Evolutionary conservation across 176 grass and related monocot species (phyloP), one percentile per base, ranked within the genome.

Genomic region (Eremochloa ophiuroides): DNA sequence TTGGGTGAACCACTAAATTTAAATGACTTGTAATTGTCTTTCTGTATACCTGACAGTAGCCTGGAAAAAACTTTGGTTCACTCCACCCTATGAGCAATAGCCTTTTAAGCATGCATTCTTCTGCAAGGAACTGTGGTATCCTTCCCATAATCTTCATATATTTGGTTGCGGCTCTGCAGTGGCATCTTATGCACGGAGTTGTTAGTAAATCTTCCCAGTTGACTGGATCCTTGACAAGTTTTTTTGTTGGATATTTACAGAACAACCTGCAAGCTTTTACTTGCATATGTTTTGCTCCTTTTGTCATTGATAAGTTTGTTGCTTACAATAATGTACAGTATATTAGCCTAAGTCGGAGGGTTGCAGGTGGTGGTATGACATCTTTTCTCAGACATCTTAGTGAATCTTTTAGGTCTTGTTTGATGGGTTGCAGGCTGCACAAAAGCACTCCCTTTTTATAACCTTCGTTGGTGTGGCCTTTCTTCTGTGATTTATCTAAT

Each of bases 161-260:
- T 82, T 23, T 59, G 10, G 22, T 15, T 11, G 2, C 16, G 40
- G 35, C 56, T 78, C 35, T 17, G 46, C 26, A 33, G 31, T 39
- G 34, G 46, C 59, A 83, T 61, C 48, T 56, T 33, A 53, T 39
- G 27, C 71, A 69, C 17, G 63, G 27, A 74, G 37, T 38, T n/a
- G n/a, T n/a, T n/a, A n/a, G n/a, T n/a, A n/a, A 82, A 74, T 26
- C 0, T 65, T 66, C 18, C 35, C 27, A 59, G 16, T 28, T 34
- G 46, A 60, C 44, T 67, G 20, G 44, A 73, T 83, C 67, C 7
- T 79, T 26, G 8, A 66, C 37, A 60, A 25, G n/a, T n/a, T n/a
- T 78, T 39, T 78, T 75, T n/a, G n/a, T n/a, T n/a, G n/a, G n/a
- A 66, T 79, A 71, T 69, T 79, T 60, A 66, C 75, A 88, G 28